These are phyloP conservation scores for Saxispiralis lemnorum DNA, from an alignment of 495 filamentous ascomycete species.

Conservation along the genomic window DNA sequence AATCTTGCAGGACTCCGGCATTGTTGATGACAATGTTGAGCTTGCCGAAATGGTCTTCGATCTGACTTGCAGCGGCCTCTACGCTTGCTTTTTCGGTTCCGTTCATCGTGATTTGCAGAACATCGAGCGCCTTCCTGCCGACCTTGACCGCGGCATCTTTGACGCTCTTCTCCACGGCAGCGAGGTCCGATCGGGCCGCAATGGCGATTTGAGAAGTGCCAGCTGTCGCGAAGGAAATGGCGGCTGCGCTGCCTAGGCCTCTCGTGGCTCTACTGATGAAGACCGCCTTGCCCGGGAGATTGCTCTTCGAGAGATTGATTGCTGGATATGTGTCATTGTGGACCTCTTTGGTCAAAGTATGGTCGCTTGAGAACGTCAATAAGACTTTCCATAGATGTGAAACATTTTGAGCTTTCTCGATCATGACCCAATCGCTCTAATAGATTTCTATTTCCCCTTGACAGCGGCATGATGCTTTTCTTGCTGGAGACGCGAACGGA, in stretches of 20 bases:
- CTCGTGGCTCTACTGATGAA: conserved; percentile 20
- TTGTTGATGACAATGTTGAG: conserved; percentile 41
- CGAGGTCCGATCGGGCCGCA: conserved; percentile 28
- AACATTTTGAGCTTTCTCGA: no score
- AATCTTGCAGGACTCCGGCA: conserved; percentile 28
- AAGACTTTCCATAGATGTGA: no score
- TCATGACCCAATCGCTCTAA: not conserved
- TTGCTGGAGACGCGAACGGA: not conserved
- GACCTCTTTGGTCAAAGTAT: not conserved
- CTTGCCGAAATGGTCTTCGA: conserved; percentile 22
- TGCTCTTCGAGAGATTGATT: conserved; percentile 16
- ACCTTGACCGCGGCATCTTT: conserved; percentile 23
- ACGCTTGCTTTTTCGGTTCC: conserved; percentile 27
- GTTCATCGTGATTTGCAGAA: conserved; percentile 29
- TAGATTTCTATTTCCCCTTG: not conserved
- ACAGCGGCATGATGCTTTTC: conserved; percentile 1
- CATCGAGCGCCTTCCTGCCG: conserved; percentile 23
- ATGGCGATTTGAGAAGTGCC: conserved; percentile 17
- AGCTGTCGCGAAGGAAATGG: conserved; percentile 18
- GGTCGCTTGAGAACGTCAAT: not conserved
- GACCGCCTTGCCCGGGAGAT: conserved; percentile 16
- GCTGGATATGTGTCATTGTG: conserved; percentile 14
- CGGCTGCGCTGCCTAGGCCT: conserved; percentile 18
- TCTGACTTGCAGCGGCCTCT: conserved; percentile 18
- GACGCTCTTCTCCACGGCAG: conserved; percentile 23